A percentile compares a stretch with the other conserved stretches of the same genome.
Evolutionary conservation across 805 yeast species (phyloP).

Genomic region (Metschnikowia anglica): DNA sequence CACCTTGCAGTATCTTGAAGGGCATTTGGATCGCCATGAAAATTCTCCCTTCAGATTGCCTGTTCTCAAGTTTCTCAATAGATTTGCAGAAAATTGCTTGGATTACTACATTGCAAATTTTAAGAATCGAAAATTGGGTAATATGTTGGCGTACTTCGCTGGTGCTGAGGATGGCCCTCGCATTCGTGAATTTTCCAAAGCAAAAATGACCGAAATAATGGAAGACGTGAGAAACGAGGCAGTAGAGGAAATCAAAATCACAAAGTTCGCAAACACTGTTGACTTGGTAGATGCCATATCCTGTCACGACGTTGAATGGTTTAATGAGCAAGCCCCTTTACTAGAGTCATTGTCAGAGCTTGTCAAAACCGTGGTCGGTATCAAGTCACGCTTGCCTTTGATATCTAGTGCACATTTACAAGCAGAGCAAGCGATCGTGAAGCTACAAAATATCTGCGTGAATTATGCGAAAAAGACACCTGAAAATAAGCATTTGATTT

Average conservation of each 20-base stretch:
- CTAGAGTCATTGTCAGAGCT: slow-evolving; percentile 44
- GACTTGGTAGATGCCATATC: slow-evolving; percentile 60
- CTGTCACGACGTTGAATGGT: slow-evolving; percentile 56
- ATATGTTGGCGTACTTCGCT: slow-evolving; percentile 65
- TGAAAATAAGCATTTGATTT: slow-evolving; percentile 29
- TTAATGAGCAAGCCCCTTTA: slow-evolving; percentile 47
- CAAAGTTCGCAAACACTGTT: slow-evolving; percentile 70
- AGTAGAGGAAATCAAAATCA: slow-evolving; percentile 52
- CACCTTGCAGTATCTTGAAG: slow-evolving; percentile 75
- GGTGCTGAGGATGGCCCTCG: slow-evolving; percentile 52
- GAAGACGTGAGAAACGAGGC: slow-evolving; percentile 49
- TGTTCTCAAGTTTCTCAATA: slow-evolving; percentile 77
- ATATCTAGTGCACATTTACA: slow-evolving; percentile 67
- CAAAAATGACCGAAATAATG: slow-evolving; percentile 50
- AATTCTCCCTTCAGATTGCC: slow-evolving; percentile 91
- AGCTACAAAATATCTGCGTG: slow-evolving; percentile 49
- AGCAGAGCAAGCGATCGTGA: slow-evolving; percentile 64
- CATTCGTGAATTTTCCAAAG: slow-evolving; percentile 55
- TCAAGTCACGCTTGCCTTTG: slow-evolving; percentile 37
- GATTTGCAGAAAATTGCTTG: slow-evolving; percentile 75
- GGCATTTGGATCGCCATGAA: slow-evolving; percentile 78
- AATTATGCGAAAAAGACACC: slow-evolving; percentile 27
- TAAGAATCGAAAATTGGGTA: slow-evolving; percentile 61
- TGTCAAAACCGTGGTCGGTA: slow-evolving; percentile 43
- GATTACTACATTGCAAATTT: slow-evolving; percentile 68